These are phyloP conservation scores for Rhizopogon rudus DNA, from an alignment of 768 basidiomycete species.

Conservation along the genomic window DNA sequence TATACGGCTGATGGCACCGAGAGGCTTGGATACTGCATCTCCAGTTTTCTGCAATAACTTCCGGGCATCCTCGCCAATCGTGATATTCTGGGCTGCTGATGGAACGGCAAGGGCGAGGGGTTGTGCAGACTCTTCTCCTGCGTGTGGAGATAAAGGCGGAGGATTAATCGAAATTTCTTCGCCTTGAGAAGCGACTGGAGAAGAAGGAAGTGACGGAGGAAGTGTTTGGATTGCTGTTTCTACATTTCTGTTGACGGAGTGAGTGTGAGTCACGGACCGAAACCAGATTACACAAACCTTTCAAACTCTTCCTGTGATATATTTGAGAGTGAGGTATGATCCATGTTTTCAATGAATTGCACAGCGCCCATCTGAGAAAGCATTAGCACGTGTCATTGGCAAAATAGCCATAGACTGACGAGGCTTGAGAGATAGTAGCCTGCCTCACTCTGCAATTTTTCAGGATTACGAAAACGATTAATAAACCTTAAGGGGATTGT, in stretches of 20 bases:
- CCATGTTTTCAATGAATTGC: constrained; percentile 98
- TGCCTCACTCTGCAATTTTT: constrained; percentile 88
- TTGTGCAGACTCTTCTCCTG: constrained; percentile 87
- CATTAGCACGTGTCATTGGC: background rate
- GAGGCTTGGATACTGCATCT: constrained; percentile 84
- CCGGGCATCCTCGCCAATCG: constrained; percentile 63
- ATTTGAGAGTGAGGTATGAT: constrained; percentile 89
- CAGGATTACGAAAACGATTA: constrained; percentile 87
- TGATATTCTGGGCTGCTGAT: constrained; percentile 28
- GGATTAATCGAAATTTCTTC: constrained; percentile 34
- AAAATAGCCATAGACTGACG: constrained; percentile 38
- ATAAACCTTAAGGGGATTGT: constrained; percentile 63
- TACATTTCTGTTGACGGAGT: constrained; percentile 41
- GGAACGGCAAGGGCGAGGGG: constrained; percentile 62
- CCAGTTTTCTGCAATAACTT: constrained; percentile 86
- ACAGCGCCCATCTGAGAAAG: constrained; percentile 83
- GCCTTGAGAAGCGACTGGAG: constrained; percentile 28
- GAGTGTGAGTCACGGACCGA: constrained; percentile 4
- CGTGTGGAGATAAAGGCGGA: constrained; percentile 41
- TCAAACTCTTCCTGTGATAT: constrained; percentile 95
- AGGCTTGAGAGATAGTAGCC: constrained; percentile 97
- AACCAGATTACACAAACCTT: constrained; percentile 34
- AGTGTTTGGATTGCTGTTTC: constrained; percentile 53
- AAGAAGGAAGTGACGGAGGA: constrained; percentile 22
- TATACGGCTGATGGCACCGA: constrained; percentile 85